Percentiles rank a stretch among this genome's conserved stretches.
Conservation (phyloP, 192 early-diverging fungal species). For the Lobosporangium transversale region DNA sequence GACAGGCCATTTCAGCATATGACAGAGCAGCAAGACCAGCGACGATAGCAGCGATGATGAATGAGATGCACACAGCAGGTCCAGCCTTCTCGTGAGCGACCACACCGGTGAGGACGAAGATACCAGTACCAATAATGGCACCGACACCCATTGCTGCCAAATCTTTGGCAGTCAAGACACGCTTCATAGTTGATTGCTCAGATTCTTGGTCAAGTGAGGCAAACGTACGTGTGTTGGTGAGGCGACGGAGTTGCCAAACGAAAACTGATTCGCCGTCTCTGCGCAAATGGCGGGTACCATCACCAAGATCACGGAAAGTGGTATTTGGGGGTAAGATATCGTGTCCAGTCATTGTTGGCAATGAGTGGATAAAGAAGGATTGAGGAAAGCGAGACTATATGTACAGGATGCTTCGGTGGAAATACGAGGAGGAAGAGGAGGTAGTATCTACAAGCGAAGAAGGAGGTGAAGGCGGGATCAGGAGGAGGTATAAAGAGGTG, state of each 20-base stretch:
- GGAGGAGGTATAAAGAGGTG: background rate
- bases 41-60: conserved; percentile 81
- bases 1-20: conserved; percentile 87
- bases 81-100: conserved; percentile 83
- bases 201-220: conserved; percentile 48
- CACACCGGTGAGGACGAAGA: conserved; percentile 79
- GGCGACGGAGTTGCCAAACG: conserved; percentile 26
- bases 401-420: background rate
- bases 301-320: conserved; percentile 20
- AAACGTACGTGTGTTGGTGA: conserved; percentile 45
- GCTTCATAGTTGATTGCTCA: conserved; percentile 59
- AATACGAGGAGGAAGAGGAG: background rate
- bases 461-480: background rate
- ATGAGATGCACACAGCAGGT: conserved; percentile 84
- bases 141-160: conserved; percentile 76
- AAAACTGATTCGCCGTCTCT: conserved; percentile 13
- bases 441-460: background rate
- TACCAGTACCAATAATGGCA: conserved; percentile 84
- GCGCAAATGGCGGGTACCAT: conserved; percentile 38
- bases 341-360: conserved; percentile 25
- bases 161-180: conserved; percentile 66
- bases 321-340: conserved; percentile 10
- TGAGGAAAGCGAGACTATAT: background rate
- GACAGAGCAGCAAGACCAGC: conserved; percentile 82
- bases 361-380: background rate